Evolutionary conservation across 2,329 filamentous ascomycete species (phyloP).

Genomic region (Aspergillus fumigatiaffinis): DNA sequence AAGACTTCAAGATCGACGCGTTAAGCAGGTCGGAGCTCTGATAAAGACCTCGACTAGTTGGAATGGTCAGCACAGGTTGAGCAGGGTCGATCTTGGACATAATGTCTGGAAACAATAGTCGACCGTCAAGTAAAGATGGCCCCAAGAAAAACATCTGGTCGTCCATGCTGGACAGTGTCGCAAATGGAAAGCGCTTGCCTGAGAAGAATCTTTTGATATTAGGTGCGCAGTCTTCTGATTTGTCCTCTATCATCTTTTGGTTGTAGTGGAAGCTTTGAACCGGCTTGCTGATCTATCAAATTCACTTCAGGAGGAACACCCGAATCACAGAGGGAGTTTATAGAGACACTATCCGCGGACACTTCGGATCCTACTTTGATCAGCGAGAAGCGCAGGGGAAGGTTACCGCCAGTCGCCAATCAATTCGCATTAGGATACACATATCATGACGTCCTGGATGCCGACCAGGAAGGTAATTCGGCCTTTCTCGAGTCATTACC

Average conservation of each 20-base stretch:
- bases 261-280: slow-evolving; percentile 1
- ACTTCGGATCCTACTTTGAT: slow-evolving; percentile 38
- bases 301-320: slow-evolving; percentile 66
- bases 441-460: slow-evolving; percentile 89
- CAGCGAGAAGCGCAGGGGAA: slow-evolving; percentile 48
- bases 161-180: slow-evolving; percentile 84
- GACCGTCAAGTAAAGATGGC: slow-evolving; percentile 55
- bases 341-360: slow-evolving; percentile 55
- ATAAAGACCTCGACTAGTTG: slow-evolving; percentile 10
- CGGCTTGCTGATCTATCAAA: slow-evolving; percentile 16
- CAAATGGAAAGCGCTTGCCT: slow-evolving; percentile 81
- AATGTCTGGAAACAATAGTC: slow-evolving; percentile 37
- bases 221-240: slow-evolving; percentile 50
- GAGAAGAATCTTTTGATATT: slow-evolving; percentile 89
- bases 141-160: slow-evolving; percentile 88
- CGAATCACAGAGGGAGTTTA: slow-evolving; percentile 78
- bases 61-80: slow-evolving; percentile 33
- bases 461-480: slow-evolving; percentile 77
- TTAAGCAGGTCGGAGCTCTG: slow-evolving; percentile 6
- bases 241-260: slow-evolving; percentile 5
- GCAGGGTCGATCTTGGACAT: slow-evolving; percentile 35
- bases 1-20: slow-evolving; percentile 13
- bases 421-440: slow-evolving; percentile 91
- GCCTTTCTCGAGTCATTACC: background rate
- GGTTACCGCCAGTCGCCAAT: slow-evolving; percentile 77